A percentile compares a stretch with the other conserved stretches of the same genome.
phyloP scores from a whole-genome alignment of 306 rosid species.

The Cicer cuneatum region DNA sequence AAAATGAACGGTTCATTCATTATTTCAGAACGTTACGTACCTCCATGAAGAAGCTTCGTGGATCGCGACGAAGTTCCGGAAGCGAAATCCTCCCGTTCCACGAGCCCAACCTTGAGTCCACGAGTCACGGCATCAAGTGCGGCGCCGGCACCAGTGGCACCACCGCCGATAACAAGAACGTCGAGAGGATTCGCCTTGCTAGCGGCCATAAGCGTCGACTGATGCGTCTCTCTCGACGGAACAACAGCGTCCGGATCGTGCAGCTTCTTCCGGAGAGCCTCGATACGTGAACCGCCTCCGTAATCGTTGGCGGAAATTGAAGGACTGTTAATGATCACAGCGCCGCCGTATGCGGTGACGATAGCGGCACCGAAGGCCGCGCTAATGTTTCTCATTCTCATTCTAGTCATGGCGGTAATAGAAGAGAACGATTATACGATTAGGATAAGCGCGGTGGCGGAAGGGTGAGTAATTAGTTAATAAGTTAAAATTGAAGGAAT shows the following conservation, averaged over 20 bases:
- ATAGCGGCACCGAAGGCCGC: constrained; percentile 54
- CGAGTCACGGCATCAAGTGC: constrained; percentile 88
- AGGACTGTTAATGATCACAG: constrained; percentile 54
- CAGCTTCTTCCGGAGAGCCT: constrained; percentile 60
- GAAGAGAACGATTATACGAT: not conserved
- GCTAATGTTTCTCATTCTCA: constrained; percentile 54
- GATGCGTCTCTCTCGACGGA: constrained; percentile 71
- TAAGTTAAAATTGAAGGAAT: not conserved
- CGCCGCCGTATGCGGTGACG: constrained; percentile 64
- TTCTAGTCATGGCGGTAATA: constrained; percentile 53
- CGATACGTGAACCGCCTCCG: constrained; percentile 50
- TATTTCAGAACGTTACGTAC: constrained; percentile 45
- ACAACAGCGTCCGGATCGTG: constrained; percentile 58
- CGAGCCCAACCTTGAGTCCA: constrained; percentile 94
- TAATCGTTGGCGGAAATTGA: constrained; percentile 58
- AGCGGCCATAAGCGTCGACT: constrained; percentile 69
- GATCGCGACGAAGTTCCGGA: constrained; percentile 98
- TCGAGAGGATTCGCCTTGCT: constrained; percentile 74
- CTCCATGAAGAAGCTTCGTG: constrained; percentile 98
- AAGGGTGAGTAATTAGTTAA: constrained; percentile 10
- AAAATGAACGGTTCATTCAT: not conserved
- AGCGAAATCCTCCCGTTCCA: constrained; percentile 94
- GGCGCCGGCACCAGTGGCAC: constrained; percentile 90
- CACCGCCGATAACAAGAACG: constrained; percentile 92
- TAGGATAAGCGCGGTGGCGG: constrained; percentile 24